phyloP scores from a whole-genome alignment of 805 yeast genomes.

The Saturnispora silvae region DNA sequence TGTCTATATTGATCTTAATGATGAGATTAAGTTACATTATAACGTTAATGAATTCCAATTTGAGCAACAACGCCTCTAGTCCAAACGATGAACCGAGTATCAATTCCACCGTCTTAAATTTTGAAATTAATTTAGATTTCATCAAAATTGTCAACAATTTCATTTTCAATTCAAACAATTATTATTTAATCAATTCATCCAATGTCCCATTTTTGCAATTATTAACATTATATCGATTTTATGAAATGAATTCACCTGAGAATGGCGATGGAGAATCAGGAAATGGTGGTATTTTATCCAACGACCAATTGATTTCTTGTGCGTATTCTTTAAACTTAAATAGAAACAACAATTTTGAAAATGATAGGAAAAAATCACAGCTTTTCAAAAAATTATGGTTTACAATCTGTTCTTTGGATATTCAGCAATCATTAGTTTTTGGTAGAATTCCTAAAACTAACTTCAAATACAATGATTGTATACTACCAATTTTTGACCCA shows the following conservation, averaged over 20 bases:
- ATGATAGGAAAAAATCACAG: constrained; percentile 13
- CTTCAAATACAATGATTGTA: constrained; percentile 13
- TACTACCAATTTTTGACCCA: constrained; percentile 11
- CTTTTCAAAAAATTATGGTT: constrained; percentile 26
- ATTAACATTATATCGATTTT: constrained; percentile 29
- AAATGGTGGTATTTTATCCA: constrained; percentile 29
- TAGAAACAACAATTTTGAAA: constrained; percentile 7
- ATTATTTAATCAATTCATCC: constrained; percentile 26
- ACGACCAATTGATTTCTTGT: constrained; percentile 29
- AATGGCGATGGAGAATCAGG: constrained; percentile 40
- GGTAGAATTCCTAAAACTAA: constrained; percentile 17
- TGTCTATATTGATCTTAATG: constrained; percentile 21
- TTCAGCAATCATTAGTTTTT: constrained; percentile 14
- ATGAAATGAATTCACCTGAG: constrained; percentile 35
- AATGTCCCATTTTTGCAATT: constrained; percentile 35
- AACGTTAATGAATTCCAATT: constrained; percentile 14
- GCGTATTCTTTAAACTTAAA: constrained; percentile 37
- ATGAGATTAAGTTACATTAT: constrained; percentile 22
- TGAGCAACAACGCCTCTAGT: too few species aligned
- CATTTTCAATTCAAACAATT: constrained; percentile 30
- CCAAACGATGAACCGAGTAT: neutral
- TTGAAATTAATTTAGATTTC: constrained; percentile 32
- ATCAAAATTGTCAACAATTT: constrained; percentile 30
- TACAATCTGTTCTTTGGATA: constrained; percentile 16
- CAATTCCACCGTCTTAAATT: constrained; percentile 16